Evolutionary conservation across 768 basidiomycete species (phyloP), one percentile per base, ranked within the genome.

Genomic region (Rhodotorula taiwanensis): DNA sequence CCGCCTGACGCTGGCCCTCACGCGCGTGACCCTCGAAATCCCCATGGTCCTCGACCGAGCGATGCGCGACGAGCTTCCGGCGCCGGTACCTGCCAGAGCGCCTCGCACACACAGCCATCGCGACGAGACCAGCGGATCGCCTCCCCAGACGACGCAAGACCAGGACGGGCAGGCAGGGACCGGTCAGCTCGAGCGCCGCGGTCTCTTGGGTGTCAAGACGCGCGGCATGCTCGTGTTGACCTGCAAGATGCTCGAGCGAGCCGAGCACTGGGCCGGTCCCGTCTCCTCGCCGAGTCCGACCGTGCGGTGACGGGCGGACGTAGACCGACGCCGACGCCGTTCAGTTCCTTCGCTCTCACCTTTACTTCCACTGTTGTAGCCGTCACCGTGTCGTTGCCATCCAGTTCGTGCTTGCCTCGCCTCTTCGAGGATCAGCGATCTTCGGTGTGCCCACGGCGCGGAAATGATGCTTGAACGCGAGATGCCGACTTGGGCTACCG

Each of bases 11-110:
- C 82, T 90, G 44, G 84, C 86, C 68, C 80, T 92, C 47, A 84
- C 85, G 5, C 82, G 89, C 25, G 84, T 89, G 70, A 85, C 86
- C 7, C 80, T 90, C 58, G 82, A 80, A 51, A 80, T 89, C 14
- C 88, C 88, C 4, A 81, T 88, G 61, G 84, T 82, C 0, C 79
- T 90, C 23, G 89, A 91, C 72, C 79, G 77, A 47, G 87, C 86
- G 0, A 76, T 89, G 61, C 78, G 79, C 41, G 80, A 83, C 48
- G 73, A 74, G 14, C 20, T 31, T 5, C 33, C 55, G 25, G 27
- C 59, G 23, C 28, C 63, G 7, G 27, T 52, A 2, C 34, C 52
- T 33, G 28, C 52, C 5, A 16, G 36, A 4, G 30, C 18, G 25
- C 7, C 27, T 0, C 28, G 27, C 7, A 43, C 25, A 5, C 13